Conservation (phyloP, 2,329 filamentous ascomycete species). For the Didymellaceae sp. region DNA sequence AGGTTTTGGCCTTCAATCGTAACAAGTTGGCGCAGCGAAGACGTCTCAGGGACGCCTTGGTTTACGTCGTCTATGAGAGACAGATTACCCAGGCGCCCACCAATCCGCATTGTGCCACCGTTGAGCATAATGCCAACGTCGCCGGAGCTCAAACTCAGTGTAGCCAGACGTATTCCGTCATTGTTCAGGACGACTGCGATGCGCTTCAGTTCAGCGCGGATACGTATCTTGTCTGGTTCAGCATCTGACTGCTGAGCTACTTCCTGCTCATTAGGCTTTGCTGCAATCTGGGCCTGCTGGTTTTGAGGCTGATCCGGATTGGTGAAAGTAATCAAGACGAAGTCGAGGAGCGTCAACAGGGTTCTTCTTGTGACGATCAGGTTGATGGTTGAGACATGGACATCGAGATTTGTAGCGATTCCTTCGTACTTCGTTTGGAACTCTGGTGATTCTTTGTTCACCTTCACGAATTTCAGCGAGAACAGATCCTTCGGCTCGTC, state of each 20-base stretch:
- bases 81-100: conserved; percentile 84
- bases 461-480: conserved; percentile 84
- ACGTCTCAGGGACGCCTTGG: conserved; percentile 80
- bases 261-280: conserved; percentile 43
- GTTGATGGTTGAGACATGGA: conserved; percentile 93
- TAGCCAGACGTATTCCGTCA: conserved; percentile 92
- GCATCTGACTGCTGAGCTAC: conserved; percentile 47
- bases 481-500: conserved; percentile 82
- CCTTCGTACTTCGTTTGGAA: conserved; percentile 92
- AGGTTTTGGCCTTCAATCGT: conserved; percentile 95
- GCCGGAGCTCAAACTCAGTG: conserved; percentile 88
- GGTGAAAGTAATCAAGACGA: conserved; percentile 90
- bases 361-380: conserved; percentile 93
- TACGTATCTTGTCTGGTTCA: conserved; percentile 79
- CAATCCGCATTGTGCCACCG: conserved; percentile 85
- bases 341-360: conserved; percentile 88
- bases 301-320: conserved; percentile 60
- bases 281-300: conserved; percentile 39
- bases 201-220: conserved; percentile 92
- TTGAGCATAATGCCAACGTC: conserved; percentile 89
- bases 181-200: conserved; percentile 96
- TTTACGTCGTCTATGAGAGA: conserved; percentile 94
- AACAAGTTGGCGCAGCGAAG: conserved; percentile 82
- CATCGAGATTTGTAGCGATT: conserved; percentile 90
- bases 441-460: conserved; percentile 90